These are phyloP conservation scores for Closterium sp. DNA, from an alignment of 139 green algal genomes.

Conservation along the genomic window DNA sequence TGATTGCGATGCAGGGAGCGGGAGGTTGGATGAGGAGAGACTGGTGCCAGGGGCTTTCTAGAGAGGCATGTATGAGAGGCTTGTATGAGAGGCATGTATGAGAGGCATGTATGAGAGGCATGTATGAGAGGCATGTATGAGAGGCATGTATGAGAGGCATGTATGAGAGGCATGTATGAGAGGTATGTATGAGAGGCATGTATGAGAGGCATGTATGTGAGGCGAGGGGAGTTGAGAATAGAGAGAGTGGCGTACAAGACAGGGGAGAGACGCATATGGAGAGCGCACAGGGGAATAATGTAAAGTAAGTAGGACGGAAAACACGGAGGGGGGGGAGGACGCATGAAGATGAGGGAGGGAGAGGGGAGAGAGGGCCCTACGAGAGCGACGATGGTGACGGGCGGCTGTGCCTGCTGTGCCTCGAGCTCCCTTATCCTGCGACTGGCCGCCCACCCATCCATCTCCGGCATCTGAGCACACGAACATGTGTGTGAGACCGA, in stretches of 20 bases:
- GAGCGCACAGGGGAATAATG: neutral
- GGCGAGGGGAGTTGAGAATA: too few relatives aligned
- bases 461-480: slow-evolving; percentile 13
- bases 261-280: neutral
- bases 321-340: neutral
- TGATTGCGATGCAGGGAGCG: neutral
- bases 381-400: slow-evolving; percentile 7
- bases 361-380: neutral
- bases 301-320: neutral
- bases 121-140: too few relatives aligned
- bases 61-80: too few relatives aligned
- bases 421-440: slow-evolving; percentile 7
- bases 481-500: neutral
- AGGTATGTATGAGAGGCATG: too few relatives aligned
- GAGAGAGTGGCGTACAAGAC: neutral
- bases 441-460: slow-evolving; percentile 8
- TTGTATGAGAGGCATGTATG: too few relatives aligned
- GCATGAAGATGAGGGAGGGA: neutral
- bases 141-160: too few relatives aligned
- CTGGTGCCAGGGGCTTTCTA: too few relatives aligned
- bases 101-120: too few relatives aligned
- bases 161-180: too few relatives aligned
- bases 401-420: neutral
- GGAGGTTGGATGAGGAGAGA: neutral
- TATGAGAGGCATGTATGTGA: too few relatives aligned